phyloP scores from a whole-genome alignment of 805 yeast species.

The Candida golubevii region DNA sequence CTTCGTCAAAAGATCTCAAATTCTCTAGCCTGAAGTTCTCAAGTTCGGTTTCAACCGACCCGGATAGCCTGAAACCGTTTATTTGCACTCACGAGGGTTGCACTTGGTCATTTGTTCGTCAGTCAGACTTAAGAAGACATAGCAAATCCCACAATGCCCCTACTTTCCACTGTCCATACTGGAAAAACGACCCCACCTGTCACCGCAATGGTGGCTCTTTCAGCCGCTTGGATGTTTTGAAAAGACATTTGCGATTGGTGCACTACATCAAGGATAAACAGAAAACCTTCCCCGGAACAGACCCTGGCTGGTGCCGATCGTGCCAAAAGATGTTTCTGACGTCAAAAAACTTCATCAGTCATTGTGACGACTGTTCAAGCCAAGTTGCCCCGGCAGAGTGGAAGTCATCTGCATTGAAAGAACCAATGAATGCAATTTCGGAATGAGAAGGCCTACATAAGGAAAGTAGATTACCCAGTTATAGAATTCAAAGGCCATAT shows the following conservation, averaged over 20 bases:
- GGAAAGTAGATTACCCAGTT: too few species aligned
- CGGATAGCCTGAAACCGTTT: conserved; percentile 27
- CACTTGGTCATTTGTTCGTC: conserved; percentile 66
- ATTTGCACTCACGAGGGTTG: conserved; percentile 44
- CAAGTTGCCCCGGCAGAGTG: conserved; percentile 8
- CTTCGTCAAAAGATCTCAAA: not conserved
- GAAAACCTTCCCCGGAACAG: conserved; percentile 28
- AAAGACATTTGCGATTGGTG: conserved; percentile 65
- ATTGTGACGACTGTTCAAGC: conserved; percentile 59
- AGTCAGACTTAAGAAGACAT: conserved; percentile 67
- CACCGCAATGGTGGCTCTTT: conserved; percentile 76
- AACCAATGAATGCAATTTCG: not conserved
- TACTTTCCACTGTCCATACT: conserved; percentile 66
- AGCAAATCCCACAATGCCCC: conserved; percentile 63
- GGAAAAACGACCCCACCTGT: conserved; percentile 64
- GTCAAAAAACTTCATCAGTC: conserved; percentile 57
- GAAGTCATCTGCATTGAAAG: conserved; percentile 2
- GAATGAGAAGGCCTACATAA: not conserved
- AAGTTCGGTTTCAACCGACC: not conserved
- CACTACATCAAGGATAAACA: conserved; percentile 55
- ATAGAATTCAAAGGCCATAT: too few species aligned
- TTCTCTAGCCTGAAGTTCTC: not conserved
- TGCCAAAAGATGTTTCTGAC: conserved; percentile 55
- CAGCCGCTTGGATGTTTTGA: conserved; percentile 68
- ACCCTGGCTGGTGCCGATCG: conserved; percentile 64